Evolutionary conservation across 768 basidiomycete genomes (phyloP).

Genomic region (Lactarius evosmus): DNA sequence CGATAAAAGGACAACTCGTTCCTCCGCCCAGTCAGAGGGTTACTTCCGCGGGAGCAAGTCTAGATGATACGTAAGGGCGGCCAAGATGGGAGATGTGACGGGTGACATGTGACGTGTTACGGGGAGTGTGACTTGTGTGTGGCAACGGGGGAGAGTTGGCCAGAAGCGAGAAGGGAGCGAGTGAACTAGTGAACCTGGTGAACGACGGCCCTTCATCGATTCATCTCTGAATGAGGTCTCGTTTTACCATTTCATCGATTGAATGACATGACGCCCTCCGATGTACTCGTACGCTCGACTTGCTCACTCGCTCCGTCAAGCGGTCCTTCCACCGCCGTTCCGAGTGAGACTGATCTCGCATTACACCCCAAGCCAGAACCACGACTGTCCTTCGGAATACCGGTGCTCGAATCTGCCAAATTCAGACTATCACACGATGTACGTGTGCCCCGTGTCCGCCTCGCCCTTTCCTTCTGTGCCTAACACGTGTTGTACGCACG

Average conservation of each 20-base stretch:
- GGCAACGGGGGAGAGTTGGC: no score
- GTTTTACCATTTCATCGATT: neutral
- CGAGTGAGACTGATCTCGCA: neutral
- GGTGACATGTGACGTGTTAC: no score
- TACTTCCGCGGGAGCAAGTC: no score
- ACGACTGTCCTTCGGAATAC: constrained; percentile 30
- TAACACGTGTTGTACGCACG: constrained; percentile 37
- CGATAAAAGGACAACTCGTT: no score
- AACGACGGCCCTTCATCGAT: no score
- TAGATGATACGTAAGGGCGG: no score
- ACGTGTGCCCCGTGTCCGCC: constrained; percentile 31
- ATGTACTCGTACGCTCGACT: constrained; percentile 8
- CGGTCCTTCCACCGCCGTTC: constrained; percentile 28
- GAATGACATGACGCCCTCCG: neutral
- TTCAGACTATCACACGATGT: constrained; percentile 39
- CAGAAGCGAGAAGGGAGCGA: no score
- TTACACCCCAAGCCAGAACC: constrained; percentile 26
- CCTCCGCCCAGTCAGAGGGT: no score
- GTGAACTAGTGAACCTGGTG: no score
- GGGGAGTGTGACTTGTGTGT: no score
- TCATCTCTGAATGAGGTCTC: no score
- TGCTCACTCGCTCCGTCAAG: constrained; percentile 32
- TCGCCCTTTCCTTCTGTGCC: constrained; percentile 32
- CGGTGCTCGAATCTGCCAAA: constrained; percentile 36
- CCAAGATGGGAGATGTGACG: no score